phyloP scores from a whole-genome alignment of 208 protist genomes.

The Strigomonas culicis region DNA sequence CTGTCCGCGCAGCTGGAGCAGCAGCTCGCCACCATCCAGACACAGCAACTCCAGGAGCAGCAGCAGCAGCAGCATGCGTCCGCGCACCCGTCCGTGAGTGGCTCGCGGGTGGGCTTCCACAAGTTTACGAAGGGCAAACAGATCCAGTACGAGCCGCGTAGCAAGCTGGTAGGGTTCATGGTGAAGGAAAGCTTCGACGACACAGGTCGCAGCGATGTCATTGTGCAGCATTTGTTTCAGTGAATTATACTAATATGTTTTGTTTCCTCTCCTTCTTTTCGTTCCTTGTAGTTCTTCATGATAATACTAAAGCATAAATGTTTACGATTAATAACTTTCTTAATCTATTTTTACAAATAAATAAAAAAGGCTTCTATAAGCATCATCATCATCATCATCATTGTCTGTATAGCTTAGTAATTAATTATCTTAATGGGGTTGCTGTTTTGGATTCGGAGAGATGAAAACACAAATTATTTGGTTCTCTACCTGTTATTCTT shows the following conservation, averaged over 20 bases:
- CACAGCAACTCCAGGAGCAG: constrained; percentile 51
- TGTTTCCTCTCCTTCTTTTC: constrained; percentile 3
- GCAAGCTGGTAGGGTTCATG: constrained; percentile 81
- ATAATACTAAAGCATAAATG: neutral
- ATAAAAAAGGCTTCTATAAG: neutral
- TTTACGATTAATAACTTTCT: no score
- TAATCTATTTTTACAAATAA: neutral
- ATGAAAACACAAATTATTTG: neutral
- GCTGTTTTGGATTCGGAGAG: neutral
- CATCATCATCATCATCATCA: neutral
- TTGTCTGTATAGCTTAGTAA: neutral
- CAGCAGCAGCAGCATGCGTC: constrained; percentile 32
- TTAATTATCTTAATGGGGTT: neutral
- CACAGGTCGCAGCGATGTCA: constrained; percentile 58
- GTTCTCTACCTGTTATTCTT: constrained; percentile 5
- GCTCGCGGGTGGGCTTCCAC: constrained; percentile 66
- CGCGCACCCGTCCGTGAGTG: constrained; percentile 26
- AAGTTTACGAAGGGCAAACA: constrained; percentile 75
- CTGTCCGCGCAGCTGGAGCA: constrained; percentile 16
- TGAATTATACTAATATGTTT: constrained; percentile 2
- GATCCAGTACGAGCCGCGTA: constrained; percentile 73
- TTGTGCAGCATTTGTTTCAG: constrained; percentile 71
- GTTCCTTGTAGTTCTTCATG: neutral
- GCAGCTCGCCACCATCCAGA: neutral
- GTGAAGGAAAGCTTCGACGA: constrained; percentile 51